phyloP scores from a whole-genome alignment of 129 eudicot species.

The Helianthus annuus region DNA sequence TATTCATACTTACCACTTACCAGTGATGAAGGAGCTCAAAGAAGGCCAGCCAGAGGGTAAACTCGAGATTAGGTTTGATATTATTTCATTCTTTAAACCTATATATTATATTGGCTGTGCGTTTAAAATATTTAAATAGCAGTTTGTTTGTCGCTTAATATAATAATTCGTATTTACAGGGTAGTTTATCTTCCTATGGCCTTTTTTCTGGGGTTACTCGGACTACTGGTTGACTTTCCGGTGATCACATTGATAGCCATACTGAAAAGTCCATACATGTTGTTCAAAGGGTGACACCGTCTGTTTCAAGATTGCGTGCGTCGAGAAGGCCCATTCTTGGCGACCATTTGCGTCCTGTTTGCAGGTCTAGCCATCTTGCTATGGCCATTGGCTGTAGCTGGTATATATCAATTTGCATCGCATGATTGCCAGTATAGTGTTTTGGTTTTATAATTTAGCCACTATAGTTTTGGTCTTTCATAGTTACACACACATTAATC shows the following conservation, averaged over 20 bases:
- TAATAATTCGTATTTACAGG: conserved; percentile 40
- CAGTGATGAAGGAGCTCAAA: conserved; percentile 63
- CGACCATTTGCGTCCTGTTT: conserved; percentile 89
- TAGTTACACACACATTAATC: too few relatives aligned
- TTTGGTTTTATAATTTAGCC: too few relatives aligned
- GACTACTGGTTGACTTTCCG: conserved; percentile 66
- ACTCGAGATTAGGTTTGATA: conserved; percentile 75
- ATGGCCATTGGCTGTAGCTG: conserved; percentile 94
- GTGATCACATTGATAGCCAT: conserved; percentile 68
- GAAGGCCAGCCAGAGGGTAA: conserved; percentile 57
- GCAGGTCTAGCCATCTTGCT: conserved; percentile 93
- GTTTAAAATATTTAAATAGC: neutral
- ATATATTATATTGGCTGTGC: neutral
- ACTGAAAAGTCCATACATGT: conserved; percentile 83
- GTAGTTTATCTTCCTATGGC: conserved; percentile 57
- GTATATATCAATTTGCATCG: neutral
- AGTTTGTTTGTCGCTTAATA: neutral
- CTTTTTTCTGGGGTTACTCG: conserved; percentile 54
- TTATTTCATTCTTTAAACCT: conserved; percentile 4
- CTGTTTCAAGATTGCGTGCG: conserved; percentile 88
- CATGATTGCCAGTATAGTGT: too few relatives aligned
- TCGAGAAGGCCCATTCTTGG: conserved; percentile 95
- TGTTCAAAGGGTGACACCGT: conserved; percentile 89
- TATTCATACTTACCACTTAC: conserved; percentile 75
- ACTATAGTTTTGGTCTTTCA: too few relatives aligned